Percentiles rank a stretch among this genome's conserved stretches.
phyloP scores from a whole-genome alignment of 2,329 filamentous ascomycete species.

The Canariomyces notabilis region DNA sequence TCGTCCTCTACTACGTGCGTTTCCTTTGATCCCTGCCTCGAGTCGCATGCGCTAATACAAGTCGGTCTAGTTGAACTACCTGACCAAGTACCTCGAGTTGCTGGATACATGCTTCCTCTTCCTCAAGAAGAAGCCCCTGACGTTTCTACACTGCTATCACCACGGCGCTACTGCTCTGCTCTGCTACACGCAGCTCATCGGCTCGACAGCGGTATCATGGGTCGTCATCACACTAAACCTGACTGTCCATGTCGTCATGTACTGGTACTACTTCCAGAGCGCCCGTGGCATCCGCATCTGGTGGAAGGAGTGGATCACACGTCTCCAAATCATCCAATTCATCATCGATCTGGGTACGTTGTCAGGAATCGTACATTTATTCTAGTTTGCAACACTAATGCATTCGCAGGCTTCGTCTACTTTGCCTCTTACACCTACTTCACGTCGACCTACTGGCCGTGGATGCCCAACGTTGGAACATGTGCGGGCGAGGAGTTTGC shows the following conservation, averaged over 20 bases:
- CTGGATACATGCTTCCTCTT: constrained; percentile 95
- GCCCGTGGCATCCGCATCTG: constrained; percentile 92
- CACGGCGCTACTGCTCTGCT: constrained; percentile 94
- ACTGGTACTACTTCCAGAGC: constrained; percentile 99
- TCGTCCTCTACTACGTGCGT: constrained; percentile 94
- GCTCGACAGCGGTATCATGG: constrained; percentile 90
- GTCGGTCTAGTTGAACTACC: constrained; percentile 24
- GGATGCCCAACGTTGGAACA: constrained; percentile 75
- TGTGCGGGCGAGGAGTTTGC: constrained; percentile 97
- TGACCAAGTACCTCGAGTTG: constrained; percentile 91
- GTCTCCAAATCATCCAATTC: constrained; percentile 95
- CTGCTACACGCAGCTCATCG: constrained; percentile 95
- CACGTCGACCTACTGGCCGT: constrained; percentile 80
- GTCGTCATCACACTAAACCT: constrained; percentile 90
- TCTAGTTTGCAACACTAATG: constrained; percentile 1
- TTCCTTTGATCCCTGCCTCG: not conserved
- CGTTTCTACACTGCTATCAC: constrained; percentile 99
- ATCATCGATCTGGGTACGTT: constrained; percentile 86
- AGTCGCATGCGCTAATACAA: not conserved
- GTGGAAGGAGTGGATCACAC: constrained; percentile 99
- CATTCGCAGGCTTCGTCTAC: constrained; percentile 80
- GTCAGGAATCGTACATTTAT: not conserved
- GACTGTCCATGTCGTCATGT: constrained; percentile 95
- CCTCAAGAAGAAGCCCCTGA: constrained; percentile 98
- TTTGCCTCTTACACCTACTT: constrained; percentile 99